Evolutionary conservation across 768 basidiomycete genomes (phyloP).

Genomic region (Coprinopsis marcescibilis): DNA sequence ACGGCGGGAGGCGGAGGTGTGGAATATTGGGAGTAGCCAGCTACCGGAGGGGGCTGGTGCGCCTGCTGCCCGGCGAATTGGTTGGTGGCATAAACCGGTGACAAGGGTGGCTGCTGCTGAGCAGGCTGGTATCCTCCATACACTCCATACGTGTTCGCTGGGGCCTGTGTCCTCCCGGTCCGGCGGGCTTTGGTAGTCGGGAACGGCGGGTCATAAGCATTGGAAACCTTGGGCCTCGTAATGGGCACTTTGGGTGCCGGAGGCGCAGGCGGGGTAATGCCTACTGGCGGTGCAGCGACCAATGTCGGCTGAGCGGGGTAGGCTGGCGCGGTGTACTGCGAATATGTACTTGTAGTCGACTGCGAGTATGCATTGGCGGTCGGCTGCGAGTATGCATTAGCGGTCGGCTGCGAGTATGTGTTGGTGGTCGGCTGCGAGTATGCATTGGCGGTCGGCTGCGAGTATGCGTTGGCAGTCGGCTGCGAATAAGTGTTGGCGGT

Average conservation of each 20-base stretch:
- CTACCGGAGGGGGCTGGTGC: slow-evolving; percentile 5
- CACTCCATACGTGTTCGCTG: slow-evolving; percentile 11
- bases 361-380: slow-evolving; percentile 19
- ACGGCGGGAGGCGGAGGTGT: slow-evolving; percentile 2
- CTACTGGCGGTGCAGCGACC: slow-evolving; percentile 2
- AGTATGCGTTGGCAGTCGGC: slow-evolving; percentile 14
- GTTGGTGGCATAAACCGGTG: slow-evolving; percentile 2
- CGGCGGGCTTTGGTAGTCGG: slow-evolving; percentile 28
- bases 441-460: slow-evolving; percentile 19
- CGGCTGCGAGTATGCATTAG: slow-evolving; percentile 18
- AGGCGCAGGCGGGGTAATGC: slow-evolving; percentile 19
- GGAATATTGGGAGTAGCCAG: background rate
- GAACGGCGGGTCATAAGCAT: slow-evolving; percentile 77
- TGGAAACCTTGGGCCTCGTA: slow-evolving; percentile 58
- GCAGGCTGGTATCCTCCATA: slow-evolving; percentile 18
- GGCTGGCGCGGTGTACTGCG: slow-evolving; percentile 20
- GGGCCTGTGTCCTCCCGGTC: no score
- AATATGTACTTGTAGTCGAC: slow-evolving; percentile 16
- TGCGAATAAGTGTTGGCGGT: slow-evolving; percentile 8
- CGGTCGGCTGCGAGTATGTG: slow-evolving; percentile 7
- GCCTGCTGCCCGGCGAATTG: slow-evolving; percentile 2
- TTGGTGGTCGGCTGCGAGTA: slow-evolving; percentile 20
- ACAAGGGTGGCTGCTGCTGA: slow-evolving; percentile 8
- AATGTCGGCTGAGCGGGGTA: slow-evolving; percentile 21
- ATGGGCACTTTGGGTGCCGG: slow-evolving; percentile 30